A percentile compares a stretch with the other conserved stretches of the same genome.
phyloP scores from a whole-genome alignment of 805 yeast species.

The Saturnispora sanitii region DNA sequence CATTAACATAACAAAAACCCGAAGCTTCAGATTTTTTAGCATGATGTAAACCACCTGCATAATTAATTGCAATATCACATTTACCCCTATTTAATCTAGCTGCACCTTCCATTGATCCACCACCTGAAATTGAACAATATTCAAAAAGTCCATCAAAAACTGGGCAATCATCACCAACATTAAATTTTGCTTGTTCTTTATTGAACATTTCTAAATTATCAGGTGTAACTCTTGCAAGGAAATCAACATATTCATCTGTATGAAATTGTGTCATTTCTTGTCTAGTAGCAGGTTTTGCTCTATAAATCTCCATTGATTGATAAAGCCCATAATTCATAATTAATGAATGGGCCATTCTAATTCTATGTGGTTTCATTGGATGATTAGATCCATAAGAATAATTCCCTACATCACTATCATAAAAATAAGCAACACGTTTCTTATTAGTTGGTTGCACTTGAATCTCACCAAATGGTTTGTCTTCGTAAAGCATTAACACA shows the following conservation, averaged over 20 bases:
- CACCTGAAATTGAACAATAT: constrained; percentile 71
- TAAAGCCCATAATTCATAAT: constrained; percentile 95
- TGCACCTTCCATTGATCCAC: constrained; percentile 87
- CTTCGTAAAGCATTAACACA: constrained; percentile 33
- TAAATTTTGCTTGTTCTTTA: constrained; percentile 83
- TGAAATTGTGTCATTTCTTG: constrained; percentile 98
- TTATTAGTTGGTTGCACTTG: constrained; percentile 45
- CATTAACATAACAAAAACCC: constrained; percentile 87
- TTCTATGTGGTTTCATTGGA: constrained; percentile 98
- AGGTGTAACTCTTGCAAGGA: constrained; percentile 81
- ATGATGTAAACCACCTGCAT: constrained; percentile 91
- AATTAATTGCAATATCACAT: constrained; percentile 85
- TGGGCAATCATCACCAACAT: constrained; percentile 93
- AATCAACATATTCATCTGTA: constrained; percentile 94
- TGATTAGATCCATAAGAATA: constrained; percentile 98
- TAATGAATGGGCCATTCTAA: constrained; percentile 95
- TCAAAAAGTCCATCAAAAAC: constrained; percentile 73
- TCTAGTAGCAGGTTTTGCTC: constrained; percentile 95
- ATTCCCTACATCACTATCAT: constrained; percentile 91
- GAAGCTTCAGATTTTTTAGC: constrained; percentile 86
- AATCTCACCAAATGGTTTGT: constrained; percentile 55
- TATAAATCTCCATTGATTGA: constrained; percentile 92
- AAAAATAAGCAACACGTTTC: constrained; percentile 66
- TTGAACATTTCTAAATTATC: constrained; percentile 81
- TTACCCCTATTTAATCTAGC: constrained; percentile 71